Evolutionary conservation across 768 basidiomycete species (phyloP), one percentile per base, ranked within the genome.

Genomic region (Suillus spraguei): DNA sequence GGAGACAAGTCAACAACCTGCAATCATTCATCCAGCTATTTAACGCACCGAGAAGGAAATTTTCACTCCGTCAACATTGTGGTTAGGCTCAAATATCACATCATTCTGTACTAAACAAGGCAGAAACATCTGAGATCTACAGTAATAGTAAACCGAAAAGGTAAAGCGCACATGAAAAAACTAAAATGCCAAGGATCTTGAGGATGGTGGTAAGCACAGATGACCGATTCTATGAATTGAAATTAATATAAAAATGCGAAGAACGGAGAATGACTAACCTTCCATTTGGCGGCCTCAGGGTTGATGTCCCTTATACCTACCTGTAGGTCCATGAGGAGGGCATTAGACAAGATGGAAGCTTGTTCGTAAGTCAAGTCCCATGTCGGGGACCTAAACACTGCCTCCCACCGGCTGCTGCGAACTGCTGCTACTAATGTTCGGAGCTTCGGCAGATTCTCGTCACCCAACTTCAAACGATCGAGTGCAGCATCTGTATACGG

Each of bases 401-500:
- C 41, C 42, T 65, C 55, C 64, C 55, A 62, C 24, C 11, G 22
- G 32, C 64, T 62, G 60, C 56, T 65, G 24, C 7, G 6, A 20
- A 65, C 38, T 17, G 56, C 32, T 14, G 33, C n/a, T 11, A 65
- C 42, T 7, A 65, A 46, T 10, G 24, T 49, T 32, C 33, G 7
- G 7, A 65, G 44, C 17, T 49, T 42, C 3, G 41, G 64, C 10
- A 65, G 22, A 14, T 39, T 46, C 24, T 65, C 16, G 2, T 65
- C 56, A 3, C 61, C 60, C 41, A 65, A 3, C 24, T 59, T 62
- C 24, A 65, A 59, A 3, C 3, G 8, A 38, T 65, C 24, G 0
- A 65, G 41, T 28, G 52, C 46, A 28, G 61, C 47, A 59, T 65
- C 61, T 32, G 60, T 59, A 35, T 58, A n/a, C 4, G 64, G 60